Evolutionary conservation across 2,329 filamentous ascomycete species (phyloP).

Genomic region (Eutypella sp.): DNA sequence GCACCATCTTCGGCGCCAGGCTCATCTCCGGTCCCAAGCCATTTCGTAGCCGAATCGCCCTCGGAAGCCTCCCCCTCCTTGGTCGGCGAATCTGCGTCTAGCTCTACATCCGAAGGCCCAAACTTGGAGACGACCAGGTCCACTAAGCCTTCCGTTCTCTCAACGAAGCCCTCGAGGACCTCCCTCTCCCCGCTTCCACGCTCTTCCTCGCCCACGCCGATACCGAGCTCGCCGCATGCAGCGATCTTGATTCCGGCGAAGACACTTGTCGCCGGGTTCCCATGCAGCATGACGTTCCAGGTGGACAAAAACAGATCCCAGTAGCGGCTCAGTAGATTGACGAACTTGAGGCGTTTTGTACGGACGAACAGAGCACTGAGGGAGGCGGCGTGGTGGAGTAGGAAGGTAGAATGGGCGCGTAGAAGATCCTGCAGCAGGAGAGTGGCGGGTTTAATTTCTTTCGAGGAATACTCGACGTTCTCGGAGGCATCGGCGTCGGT

Average conservation of each 20-base stretch:
- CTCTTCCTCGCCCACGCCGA: constrained; percentile 94
- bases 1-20: constrained; percentile 73
- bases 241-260: constrained; percentile 84
- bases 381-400: constrained; percentile 78
- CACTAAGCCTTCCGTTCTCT: constrained; percentile 74
- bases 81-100: constrained; percentile 27
- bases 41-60: constrained; percentile 37
- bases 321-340: constrained; percentile 67
- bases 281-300: constrained; percentile 89
- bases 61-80: constrained; percentile 18
- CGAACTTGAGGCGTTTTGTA: constrained; percentile 63
- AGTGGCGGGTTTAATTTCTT: constrained; percentile 79
- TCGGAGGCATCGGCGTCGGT: constrained; percentile 36
- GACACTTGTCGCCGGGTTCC: constrained; percentile 76
- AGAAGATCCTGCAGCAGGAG: constrained; percentile 76
- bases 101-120: constrained; percentile 40
- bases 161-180: constrained; percentile 83
- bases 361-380: constrained; percentile 66
- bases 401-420: constrained; percentile 77
- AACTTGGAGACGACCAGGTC: constrained; percentile 87
- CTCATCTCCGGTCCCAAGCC: constrained; percentile 69
- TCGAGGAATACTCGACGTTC: constrained; percentile 74
- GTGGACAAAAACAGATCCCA: constrained; percentile 67
- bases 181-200: constrained; percentile 90
- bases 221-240: constrained; percentile 82